Evolutionary conservation across 805 yeast genomes (phyloP), one percentile per base, ranked within the genome.

Genomic region (Hagleromyces aurorensis): DNA sequence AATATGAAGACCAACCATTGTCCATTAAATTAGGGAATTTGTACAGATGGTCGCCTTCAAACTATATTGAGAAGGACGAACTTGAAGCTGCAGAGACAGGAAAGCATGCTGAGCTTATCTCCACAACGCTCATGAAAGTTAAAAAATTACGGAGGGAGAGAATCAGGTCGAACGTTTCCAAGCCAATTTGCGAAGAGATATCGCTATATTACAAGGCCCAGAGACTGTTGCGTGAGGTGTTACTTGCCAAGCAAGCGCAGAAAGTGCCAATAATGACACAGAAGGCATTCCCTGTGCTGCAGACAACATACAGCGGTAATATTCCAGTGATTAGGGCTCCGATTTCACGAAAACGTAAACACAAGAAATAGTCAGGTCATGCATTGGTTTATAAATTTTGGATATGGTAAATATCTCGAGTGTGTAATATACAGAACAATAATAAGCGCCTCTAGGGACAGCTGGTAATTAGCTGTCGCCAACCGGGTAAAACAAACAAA

Each of bases 221-320:
- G 31, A 61, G 73, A 46, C 36, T 69, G 18, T 43, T 79, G 33
- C 59, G 67, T 9, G 64, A 70, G 24, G 59, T 72, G 32, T 35
- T 66, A 28, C 52, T 43, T 30, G 60, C 33, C 23, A 67, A 36
- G 39, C 67, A 33, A 41, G 54, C 50, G 5, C 53, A 46, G 38
- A 57, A 44, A 14, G 26, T 61, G 7, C 55, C 55, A 15, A 47
- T 40, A 13, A 36, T 38, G n/a, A 40, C 41, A 22, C 52, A 59
- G 24, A 55, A 60, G 22, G 57, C 56, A 14, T 52, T 87, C 26
- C 94, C 95, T 1, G 77, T 81, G 1, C 65, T 81, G 33, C 75
- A 75, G 49, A 70, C 76, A 14, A 83, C 78, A 41, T 86, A 83
- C 48, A 60, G 70, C 20, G 96, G 96, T 26, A 68, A 79, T 1